A percentile compares a stretch with the other conserved stretches of the same genome.
phyloP scores from a whole-genome alignment of 2,329 filamentous ascomycete species.

The Xylariomycetidae sp. region DNA sequence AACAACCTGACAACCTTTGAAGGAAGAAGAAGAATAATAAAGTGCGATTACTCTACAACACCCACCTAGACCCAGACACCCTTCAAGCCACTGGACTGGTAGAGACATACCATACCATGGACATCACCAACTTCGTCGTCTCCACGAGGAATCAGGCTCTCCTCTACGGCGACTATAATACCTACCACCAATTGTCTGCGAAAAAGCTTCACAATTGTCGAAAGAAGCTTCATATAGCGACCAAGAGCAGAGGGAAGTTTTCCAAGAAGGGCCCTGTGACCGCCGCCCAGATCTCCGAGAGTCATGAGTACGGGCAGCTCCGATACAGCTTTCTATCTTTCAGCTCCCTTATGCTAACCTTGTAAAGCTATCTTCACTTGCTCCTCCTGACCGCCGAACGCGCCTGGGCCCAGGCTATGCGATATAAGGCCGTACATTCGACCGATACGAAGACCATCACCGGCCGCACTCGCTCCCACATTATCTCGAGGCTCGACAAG shows the following conservation, averaged over 20 bases:
- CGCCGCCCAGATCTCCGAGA: slow-evolving; percentile 67
- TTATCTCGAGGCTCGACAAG: slow-evolving; percentile 82
- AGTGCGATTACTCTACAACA: no score
- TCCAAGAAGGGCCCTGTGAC: slow-evolving; percentile 65
- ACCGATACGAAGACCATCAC: slow-evolving; percentile 75
- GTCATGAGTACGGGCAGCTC: slow-evolving; percentile 62
- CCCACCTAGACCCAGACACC: no score
- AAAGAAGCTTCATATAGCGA: slow-evolving; percentile 79
- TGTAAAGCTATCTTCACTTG: slow-evolving; percentile 76
- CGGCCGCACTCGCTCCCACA: slow-evolving; percentile 78
- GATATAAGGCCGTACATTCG: slow-evolving; percentile 79
- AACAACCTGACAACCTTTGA: no score
- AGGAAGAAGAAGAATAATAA: no score
- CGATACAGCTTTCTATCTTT: slow-evolving; percentile 1
- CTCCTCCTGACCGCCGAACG: slow-evolving; percentile 82
- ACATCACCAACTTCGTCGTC: slow-evolving; percentile 82
- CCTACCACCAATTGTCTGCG: slow-evolving; percentile 75
- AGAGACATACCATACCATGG: no score
- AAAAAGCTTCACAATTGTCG: slow-evolving; percentile 78
- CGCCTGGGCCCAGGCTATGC: slow-evolving; percentile 94
- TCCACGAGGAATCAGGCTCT: slow-evolving; percentile 77
- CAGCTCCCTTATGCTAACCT: slow-evolving; percentile 8
- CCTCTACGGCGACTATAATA: slow-evolving; percentile 81
- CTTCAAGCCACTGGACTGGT: no score
- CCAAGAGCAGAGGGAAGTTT: slow-evolving; percentile 84